A percentile compares a stretch with the other conserved stretches of the same genome.
phyloP scores from a whole-genome alignment of 805 yeast species.

The Candida khao-thaluensis region DNA sequence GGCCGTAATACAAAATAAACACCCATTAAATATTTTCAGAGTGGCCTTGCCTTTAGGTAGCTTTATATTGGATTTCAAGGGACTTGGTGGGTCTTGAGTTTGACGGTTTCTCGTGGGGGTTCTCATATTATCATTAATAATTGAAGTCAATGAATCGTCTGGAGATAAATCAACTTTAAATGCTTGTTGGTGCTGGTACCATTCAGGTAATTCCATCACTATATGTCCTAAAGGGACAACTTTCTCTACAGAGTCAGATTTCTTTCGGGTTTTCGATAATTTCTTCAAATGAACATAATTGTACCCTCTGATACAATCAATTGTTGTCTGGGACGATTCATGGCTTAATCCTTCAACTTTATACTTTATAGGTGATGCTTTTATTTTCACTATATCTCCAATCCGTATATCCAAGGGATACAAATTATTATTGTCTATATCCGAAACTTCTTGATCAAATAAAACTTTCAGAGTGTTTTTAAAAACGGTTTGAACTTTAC shows the following conservation, averaged over 20 bases:
- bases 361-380: slow-evolving; percentile 29
- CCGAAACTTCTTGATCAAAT: slow-evolving; percentile 38
- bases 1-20: slow-evolving; percentile 37
- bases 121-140: slow-evolving; percentile 11
- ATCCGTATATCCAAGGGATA: slow-evolving; percentile 52
- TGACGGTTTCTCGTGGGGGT: slow-evolving; percentile 16
- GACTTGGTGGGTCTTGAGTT: slow-evolving; percentile 9
- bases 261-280: slow-evolving; percentile 6
- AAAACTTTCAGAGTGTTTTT: slow-evolving; percentile 33
- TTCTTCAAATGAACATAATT: slow-evolving; percentile 43
- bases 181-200: slow-evolving; percentile 38
- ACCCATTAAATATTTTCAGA: slow-evolving; percentile 18
- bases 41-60: background rate
- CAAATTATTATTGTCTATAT: slow-evolving; percentile 37
- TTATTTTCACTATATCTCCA: slow-evolving; percentile 51
- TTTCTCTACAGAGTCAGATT: slow-evolving; percentile 13
- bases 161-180: slow-evolving; percentile 22
- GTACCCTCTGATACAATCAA: slow-evolving; percentile 62
- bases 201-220: slow-evolving; percentile 39
- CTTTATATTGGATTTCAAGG: background rate
- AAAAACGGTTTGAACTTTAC: slow-evolving; percentile 31
- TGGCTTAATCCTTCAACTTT: slow-evolving; percentile 45
- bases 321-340: slow-evolving; percentile 20
- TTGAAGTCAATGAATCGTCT: slow-evolving; percentile 13
- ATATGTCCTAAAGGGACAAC: slow-evolving; percentile 30